A percentile compares a stretch with the other conserved stretches of the same genome.
Conservation (phyloP, 129 eudicot species). For the Chrysanthemum seticuspe region DNA sequence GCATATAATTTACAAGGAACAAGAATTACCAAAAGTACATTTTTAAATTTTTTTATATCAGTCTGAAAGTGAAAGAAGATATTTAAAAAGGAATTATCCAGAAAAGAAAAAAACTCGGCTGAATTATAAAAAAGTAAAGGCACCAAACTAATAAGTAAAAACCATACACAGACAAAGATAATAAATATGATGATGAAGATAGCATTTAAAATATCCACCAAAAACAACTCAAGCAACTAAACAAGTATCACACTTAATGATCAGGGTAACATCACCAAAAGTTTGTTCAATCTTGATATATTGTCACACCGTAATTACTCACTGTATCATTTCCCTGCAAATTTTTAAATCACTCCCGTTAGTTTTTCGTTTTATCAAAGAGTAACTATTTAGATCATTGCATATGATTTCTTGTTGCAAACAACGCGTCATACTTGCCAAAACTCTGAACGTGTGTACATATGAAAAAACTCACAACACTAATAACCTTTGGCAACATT, state of each 20-base stretch:
- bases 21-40: no score
- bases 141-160: neutral
- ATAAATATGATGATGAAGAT: slow-evolving; percentile 17
- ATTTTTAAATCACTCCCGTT: neutral
- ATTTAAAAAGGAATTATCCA: neutral
- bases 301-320: slow-evolving; percentile 26
- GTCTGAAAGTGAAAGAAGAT: no score
- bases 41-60: no score
- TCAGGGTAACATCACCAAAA: slow-evolving; percentile 25
- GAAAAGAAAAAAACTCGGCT: neutral
- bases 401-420: no score
- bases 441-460: no score
- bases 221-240: slow-evolving; percentile 25
- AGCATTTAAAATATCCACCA: slow-evolving; percentile 33
- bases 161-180: slow-evolving; percentile 28
- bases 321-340: slow-evolving; percentile 26
- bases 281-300: slow-evolving; percentile 29
- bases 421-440: no score
- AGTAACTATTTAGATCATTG: no score
- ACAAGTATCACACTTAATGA: slow-evolving; percentile 41
- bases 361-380: neutral
- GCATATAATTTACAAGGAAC: no score
- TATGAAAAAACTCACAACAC: no score
- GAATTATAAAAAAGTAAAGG: neutral
- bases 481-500: no score